Percentiles rank a stretch among this genome's conserved stretches.
Evolutionary conservation across 192 early-diverging fungal genomes (phyloP).

Genomic region (Cladochytrium replicatum): DNA sequence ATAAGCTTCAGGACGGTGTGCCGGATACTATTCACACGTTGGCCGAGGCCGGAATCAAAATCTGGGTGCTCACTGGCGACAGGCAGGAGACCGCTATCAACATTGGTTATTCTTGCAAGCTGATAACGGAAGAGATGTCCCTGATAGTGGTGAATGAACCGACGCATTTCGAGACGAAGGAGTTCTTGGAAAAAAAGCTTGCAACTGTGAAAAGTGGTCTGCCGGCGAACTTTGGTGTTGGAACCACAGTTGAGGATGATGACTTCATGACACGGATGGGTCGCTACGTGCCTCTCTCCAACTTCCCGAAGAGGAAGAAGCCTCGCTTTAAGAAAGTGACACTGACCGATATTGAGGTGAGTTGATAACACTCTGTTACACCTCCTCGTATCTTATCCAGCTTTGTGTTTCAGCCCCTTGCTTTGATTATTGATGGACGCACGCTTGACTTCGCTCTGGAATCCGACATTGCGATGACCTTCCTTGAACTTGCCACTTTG

Average conservation of each 20-base stretch:
- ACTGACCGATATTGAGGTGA: slow-evolving; percentile 18
- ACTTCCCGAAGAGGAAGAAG: slow-evolving; percentile 20
- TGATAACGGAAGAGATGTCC: slow-evolving; percentile 93
- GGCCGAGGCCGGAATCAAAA: slow-evolving; percentile 87
- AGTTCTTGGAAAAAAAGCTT: slow-evolving; percentile 82
- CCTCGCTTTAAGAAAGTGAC: slow-evolving; percentile 28
- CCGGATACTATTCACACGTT: slow-evolving; percentile 97
- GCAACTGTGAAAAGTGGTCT: slow-evolving; percentile 55
- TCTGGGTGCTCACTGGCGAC: slow-evolving; percentile 98
- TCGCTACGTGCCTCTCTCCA: slow-evolving; percentile 12
- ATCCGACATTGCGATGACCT: slow-evolving; percentile 56
- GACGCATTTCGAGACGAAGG: slow-evolving; percentile 85
- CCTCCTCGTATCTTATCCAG: neutral
- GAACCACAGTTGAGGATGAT: neutral
- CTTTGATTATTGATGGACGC: slow-evolving; percentile 91
- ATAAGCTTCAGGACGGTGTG: slow-evolving; percentile 95
- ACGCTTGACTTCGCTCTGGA: slow-evolving; percentile 89
- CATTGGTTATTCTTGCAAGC: slow-evolving; percentile 94
- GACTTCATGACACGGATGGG: neutral
- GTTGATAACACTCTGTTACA: neutral
- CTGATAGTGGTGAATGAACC: slow-evolving; percentile 87
- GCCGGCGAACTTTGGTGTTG: slow-evolving; percentile 3
- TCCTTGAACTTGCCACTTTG: slow-evolving; percentile 80
- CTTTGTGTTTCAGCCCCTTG: slow-evolving; percentile 47
- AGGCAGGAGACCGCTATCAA: slow-evolving; percentile 98